A percentile compares a stretch with the other conserved stretches of the same genome.
Conservation (phyloP, 306 rosid genomes). For the Acacia acuminata region DNA sequence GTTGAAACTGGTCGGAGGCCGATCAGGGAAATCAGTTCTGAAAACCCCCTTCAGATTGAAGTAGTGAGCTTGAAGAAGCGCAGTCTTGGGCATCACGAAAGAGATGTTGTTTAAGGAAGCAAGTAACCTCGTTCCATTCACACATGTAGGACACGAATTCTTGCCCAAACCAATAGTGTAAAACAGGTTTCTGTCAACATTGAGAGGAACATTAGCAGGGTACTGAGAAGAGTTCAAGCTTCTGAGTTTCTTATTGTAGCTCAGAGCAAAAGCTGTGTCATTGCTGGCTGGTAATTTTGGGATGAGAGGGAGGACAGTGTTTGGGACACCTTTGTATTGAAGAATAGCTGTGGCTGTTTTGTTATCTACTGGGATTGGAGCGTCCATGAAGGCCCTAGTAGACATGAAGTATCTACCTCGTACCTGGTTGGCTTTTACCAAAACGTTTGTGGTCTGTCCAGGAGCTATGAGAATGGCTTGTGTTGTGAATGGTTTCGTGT, state of each 20-base stretch:
- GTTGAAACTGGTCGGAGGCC: slow-evolving; percentile 62
- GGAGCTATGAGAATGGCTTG: slow-evolving; percentile 70
- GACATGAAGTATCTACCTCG: slow-evolving; percentile 72
- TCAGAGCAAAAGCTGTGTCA: slow-evolving; percentile 59
- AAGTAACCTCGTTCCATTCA: slow-evolving; percentile 74
- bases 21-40: slow-evolving; percentile 74
- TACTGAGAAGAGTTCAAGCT: slow-evolving; percentile 62
- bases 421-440: slow-evolving; percentile 63
- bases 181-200: slow-evolving; percentile 70
- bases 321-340: slow-evolving; percentile 72
- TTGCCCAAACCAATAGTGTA: slow-evolving; percentile 71
- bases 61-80: slow-evolving; percentile 85
- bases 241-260: slow-evolving; percentile 52
- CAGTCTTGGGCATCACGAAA: slow-evolving; percentile 73
- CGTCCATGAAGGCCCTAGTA: slow-evolving; percentile 73
- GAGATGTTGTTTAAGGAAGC: slow-evolving; percentile 84
- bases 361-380: slow-evolving; percentile 64
- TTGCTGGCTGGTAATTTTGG: slow-evolving; percentile 64
- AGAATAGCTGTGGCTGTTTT: slow-evolving; percentile 80
- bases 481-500: slow-evolving; percentile 81
- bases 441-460: slow-evolving; percentile 87
- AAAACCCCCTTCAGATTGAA: slow-evolving; percentile 66
- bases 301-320: slow-evolving; percentile 66
- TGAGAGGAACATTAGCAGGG: slow-evolving; percentile 82
- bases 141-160: slow-evolving; percentile 63